phyloP scores from a whole-genome alignment of 1,139 yeast species.

The Saccharomyces hybrid region DNA sequence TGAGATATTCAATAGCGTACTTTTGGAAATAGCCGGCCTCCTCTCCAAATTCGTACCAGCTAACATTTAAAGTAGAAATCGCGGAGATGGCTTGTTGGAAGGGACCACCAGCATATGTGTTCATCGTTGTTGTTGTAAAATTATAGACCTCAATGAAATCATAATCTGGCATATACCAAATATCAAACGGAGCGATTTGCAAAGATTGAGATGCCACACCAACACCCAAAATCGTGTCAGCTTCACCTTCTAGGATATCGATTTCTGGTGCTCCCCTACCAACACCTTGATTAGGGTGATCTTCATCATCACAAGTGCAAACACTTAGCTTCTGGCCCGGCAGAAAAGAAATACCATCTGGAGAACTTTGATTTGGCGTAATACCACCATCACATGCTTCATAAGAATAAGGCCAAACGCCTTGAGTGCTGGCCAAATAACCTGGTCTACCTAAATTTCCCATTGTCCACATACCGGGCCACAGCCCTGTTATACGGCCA shows the following conservation, averaged over 20 bases:
- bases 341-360: constrained; percentile 71
- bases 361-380: constrained; percentile 77
- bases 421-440: constrained; percentile 67
- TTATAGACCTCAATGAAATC: constrained; percentile 61
- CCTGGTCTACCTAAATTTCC: constrained; percentile 86
- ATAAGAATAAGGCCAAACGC: constrained; percentile 87
- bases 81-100: constrained; percentile 80
- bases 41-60: constrained; percentile 67
- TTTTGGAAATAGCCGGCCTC: constrained; percentile 48
- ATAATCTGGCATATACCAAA: constrained; percentile 80
- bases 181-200: constrained; percentile 79
- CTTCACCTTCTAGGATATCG: constrained; percentile 74
- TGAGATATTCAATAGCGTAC: constrained; percentile 69
- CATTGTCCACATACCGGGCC: constrained; percentile 91
- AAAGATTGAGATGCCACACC: constrained; percentile 77
- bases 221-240: constrained; percentile 39
- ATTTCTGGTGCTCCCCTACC: constrained; percentile 92
- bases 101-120: constrained; percentile 76
- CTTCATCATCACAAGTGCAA: constrained; percentile 69
- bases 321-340: constrained; percentile 67
- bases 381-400: constrained; percentile 79
- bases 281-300: constrained; percentile 68
- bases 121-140: constrained; percentile 55
- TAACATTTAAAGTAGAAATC: constrained; percentile 55
- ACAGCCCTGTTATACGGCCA: constrained; percentile 62